phyloP scores from a whole-genome alignment of 148 eudicot species.

The Camellia lanceoleosa region DNA sequence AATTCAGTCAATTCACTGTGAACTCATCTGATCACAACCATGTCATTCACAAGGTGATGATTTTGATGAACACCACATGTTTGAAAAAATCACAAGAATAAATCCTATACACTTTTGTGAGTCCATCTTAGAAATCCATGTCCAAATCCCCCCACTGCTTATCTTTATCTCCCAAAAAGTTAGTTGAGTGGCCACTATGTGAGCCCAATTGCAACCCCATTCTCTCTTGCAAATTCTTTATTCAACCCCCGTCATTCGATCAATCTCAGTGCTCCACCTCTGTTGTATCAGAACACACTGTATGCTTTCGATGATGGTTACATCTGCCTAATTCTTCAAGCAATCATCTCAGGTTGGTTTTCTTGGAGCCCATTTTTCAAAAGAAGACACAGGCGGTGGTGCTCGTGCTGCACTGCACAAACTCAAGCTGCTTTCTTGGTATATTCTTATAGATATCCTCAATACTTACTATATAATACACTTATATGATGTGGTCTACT shows the following conservation, averaged over 20 bases:
- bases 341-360: neutral
- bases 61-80: too few relatives aligned
- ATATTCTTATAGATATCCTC: neutral
- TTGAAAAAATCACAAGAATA: neutral
- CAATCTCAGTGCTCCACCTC: neutral
- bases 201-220: neutral
- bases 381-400: neutral
- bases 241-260: neutral
- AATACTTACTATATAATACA: too few relatives aligned
- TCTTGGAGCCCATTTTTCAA: neutral
- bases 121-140: constrained; percentile 2
- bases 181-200: constrained; percentile 17
- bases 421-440: constrained; percentile 1
- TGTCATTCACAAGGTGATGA: too few relatives aligned
- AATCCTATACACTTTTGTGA: neutral
- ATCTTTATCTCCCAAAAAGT: constrained; percentile 1
- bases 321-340: neutral
- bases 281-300: neutral
- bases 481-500: neutral
- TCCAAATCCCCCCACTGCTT: neutral
- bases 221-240: neutral
- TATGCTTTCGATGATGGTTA: neutral
- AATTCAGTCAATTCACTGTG: too few relatives aligned
- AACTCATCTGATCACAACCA: too few relatives aligned
- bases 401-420: neutral